Base-by-base conservation (phyloP, 371 early-diverging fungal genomes). In the Cokeromyces recurvatus region DNA sequence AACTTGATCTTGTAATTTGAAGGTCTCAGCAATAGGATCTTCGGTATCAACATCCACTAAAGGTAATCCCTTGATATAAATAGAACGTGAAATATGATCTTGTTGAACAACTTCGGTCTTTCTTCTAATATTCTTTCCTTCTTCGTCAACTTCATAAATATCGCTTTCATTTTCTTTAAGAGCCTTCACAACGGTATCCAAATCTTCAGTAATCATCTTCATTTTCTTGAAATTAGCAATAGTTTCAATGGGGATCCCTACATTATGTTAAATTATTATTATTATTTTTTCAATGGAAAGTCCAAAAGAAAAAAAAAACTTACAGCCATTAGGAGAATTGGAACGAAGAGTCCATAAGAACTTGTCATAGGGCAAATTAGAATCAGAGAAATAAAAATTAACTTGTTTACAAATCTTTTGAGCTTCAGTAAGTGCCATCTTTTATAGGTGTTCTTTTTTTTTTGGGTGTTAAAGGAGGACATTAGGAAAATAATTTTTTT, bases 301-400 rank as follows among this genome's bases (percentile, higher is more conserved):
- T 5, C 11, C 11, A 11, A 29, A 29, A 11, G 11, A 8, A 8
- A 8, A 5, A 29, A 29, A 8, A 11, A 29, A 59, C 69, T 58
- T 81, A 81, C 84, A 84, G 38, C 77, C 74, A 21, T 78, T 78
- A 25, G 63, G 59, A 37, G 76, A 67, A 46, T 74, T 73, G 23
- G 57, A 51, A 42, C 76, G 66, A 43, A 73, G 55, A 53, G 74
- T 77, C 59, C 68, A 71, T 70, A 90, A 67, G 46, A 68, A 90
- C 52, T 74, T 78, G 64, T 90, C 90, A 37, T 65, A 74, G 47
- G 81, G 84, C 49, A 90, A 66, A 68, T 87, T 90, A 34, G 81
- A 72, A 52, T 90, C 88, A 60, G 82, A 74, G 53, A 90, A 87
- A 66, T 90, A 90, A 65, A 85, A 87, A 64, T 86, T 82, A 50